Conservation (phyloP, 306 rosid species). For the Argentina anserina region DNA sequence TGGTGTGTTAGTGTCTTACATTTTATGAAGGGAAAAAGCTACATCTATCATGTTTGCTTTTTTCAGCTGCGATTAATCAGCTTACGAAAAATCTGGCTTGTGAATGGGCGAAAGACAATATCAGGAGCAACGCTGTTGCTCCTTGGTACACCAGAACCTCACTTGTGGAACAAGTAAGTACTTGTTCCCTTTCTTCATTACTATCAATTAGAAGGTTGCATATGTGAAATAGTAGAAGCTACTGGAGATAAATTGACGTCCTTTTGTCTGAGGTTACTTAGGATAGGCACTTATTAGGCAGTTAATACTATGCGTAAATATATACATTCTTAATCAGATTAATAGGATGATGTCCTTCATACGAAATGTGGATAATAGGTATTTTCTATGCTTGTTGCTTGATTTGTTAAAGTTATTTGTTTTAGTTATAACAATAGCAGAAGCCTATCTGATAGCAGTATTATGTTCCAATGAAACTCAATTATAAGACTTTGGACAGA, state of each 20-base stretch:
- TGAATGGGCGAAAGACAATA: slow-evolving; percentile 92
- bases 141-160: slow-evolving; percentile 84
- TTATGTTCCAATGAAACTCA: background rate
- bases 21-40: slow-evolving; percentile 6
- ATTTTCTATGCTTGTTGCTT: no score
- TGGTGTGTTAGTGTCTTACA: slow-evolving; percentile 4
- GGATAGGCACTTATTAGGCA: background rate
- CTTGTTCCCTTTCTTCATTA: slow-evolving; percentile 23
- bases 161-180: slow-evolving; percentile 53
- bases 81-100: slow-evolving; percentile 78
- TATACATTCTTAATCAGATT: background rate
- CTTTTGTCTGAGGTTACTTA: background rate
- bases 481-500: slow-evolving; percentile 2
- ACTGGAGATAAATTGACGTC: background rate
- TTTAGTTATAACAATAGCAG: background rate
- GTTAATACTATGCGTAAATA: background rate
- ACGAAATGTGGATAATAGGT: background rate
- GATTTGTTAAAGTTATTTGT: no score
- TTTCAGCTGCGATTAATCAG: slow-evolving; percentile 89
- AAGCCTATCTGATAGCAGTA: background rate
- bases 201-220: background rate
- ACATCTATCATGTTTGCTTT: background rate
- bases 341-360: background rate
- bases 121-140: slow-evolving; percentile 76
- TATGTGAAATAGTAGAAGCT: background rate